Conservation (phyloP, 2,329 filamentous ascomycete genomes). For the Cercospora nicotianae region DNA sequence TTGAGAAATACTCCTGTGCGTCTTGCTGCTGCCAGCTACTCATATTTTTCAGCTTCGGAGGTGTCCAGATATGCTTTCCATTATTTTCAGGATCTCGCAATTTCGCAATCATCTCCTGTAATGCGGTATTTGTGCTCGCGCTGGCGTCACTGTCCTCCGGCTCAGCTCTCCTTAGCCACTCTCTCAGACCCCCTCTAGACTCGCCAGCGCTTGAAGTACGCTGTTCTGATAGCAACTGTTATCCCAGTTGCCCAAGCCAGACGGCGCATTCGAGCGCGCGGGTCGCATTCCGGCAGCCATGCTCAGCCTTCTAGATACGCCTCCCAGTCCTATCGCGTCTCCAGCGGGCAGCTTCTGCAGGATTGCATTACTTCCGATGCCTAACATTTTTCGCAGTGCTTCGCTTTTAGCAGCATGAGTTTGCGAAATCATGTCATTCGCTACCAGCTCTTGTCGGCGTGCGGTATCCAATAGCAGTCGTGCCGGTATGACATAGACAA, state of each 20-base stretch:
- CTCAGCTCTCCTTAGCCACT: slow-evolving; percentile 22
- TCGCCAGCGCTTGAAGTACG: slow-evolving; percentile 66
- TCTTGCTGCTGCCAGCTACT: slow-evolving; percentile 96
- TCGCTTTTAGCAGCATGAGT: slow-evolving; percentile 42
- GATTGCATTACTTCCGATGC: slow-evolving; percentile 41
- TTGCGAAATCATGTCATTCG: slow-evolving; percentile 35
- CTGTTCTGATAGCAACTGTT: slow-evolving; percentile 99
- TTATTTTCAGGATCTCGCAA: slow-evolving; percentile 70
- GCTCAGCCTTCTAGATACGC: slow-evolving; percentile 36
- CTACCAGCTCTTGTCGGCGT: slow-evolving; percentile 34
- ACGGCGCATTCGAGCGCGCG: slow-evolving; percentile 40
- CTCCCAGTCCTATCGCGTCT: slow-evolving; percentile 32
- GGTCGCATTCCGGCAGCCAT: slow-evolving; percentile 21
- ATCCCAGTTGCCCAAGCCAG: slow-evolving; percentile 83
- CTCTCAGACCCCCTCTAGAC: slow-evolving; percentile 51
- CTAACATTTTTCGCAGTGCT: slow-evolving; percentile 40
- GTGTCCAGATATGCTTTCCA: slow-evolving; percentile 78
- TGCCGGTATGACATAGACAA: slow-evolving; percentile 60
- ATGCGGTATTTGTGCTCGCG: slow-evolving; percentile 41
- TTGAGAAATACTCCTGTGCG: slow-evolving; percentile 95
- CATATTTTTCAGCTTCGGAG: slow-evolving; percentile 80
- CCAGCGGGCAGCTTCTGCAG: slow-evolving; percentile 40
- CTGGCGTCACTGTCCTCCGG: slow-evolving; percentile 17
- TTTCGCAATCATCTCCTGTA: slow-evolving; percentile 67
- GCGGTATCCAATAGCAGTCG: slow-evolving; percentile 59